phyloP scores from a whole-genome alignment of 306 rosid species.

The Phaseolus lunatus region DNA sequence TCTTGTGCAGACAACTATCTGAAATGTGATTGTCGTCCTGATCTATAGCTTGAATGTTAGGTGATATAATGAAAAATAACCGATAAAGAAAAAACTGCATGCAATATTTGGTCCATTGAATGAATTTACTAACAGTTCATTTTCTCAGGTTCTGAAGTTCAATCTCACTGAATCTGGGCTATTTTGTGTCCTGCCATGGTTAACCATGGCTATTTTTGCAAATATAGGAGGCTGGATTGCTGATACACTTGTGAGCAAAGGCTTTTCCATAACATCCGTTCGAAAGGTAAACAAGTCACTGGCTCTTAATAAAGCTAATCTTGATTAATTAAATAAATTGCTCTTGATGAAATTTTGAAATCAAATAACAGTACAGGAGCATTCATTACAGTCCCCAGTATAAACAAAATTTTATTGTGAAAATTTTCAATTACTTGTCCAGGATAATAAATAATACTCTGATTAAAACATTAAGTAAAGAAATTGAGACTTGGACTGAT shows the following conservation, averaged over 20 bases:
- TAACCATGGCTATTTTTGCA: constrained; percentile 96
- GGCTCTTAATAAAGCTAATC: constrained; percentile 6
- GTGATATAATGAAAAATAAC: constrained; percentile 28
- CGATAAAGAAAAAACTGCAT: neutral
- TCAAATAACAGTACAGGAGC: neutral
- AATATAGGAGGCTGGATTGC: constrained; percentile 99
- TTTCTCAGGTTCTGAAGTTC: constrained; percentile 92
- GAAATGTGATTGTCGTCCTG: constrained; percentile 27
- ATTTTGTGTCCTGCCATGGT: constrained; percentile 95
- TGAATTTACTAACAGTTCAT: constrained; percentile 42
- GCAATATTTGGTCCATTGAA: constrained; percentile 16
- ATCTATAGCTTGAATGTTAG: constrained; percentile 9
- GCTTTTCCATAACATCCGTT: constrained; percentile 84
- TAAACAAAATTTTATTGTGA: constrained; percentile 10
- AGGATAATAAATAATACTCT: constrained; percentile 25
- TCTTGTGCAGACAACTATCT: constrained; percentile 7
- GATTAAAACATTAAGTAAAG: neutral
- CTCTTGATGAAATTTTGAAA: neutral
- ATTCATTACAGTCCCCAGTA: constrained; percentile 10
- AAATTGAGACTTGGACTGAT: neutral
- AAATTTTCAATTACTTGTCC: constrained; percentile 15
- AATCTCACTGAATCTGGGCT: constrained; percentile 98
- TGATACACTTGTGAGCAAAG: constrained; percentile 92
- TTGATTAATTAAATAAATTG: constrained; percentile 8
- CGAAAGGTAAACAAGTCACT: constrained; percentile 74